Evolutionary conservation across 345 rosid genomes (phyloP).

Genomic region (Hibiscus trionum): DNA sequence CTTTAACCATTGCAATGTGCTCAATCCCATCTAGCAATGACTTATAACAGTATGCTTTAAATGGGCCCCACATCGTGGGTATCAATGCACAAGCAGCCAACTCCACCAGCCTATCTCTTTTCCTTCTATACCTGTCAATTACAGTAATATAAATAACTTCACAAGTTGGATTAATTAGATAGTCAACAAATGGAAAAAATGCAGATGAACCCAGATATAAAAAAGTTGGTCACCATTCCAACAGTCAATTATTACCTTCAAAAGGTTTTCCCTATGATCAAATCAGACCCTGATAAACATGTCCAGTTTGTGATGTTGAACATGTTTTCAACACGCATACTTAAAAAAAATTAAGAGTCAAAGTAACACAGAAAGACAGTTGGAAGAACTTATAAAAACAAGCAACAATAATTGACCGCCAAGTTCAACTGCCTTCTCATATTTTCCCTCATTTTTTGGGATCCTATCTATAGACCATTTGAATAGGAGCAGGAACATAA

Average conservation of each 20-base stretch:
- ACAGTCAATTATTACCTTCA: neutral
- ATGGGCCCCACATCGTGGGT: conserved; percentile 95
- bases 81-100: conserved; percentile 57
- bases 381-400: neutral
- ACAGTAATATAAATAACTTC: neutral
- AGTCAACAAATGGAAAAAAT: neutral
- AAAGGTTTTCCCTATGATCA: neutral
- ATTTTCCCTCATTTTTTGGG: neutral
- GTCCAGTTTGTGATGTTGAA: neutral
- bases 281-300: neutral
- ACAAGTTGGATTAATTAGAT: neutral
- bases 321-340: neutral
- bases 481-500: neutral
- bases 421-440: too few species aligned
- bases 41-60: conserved; percentile 69
- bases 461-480: neutral
- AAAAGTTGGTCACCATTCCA: neutral
- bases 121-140: conserved; percentile 64
- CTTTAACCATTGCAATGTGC: conserved; percentile 98
- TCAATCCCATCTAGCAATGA: conserved; percentile 85
- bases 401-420: neutral
- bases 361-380: neutral
- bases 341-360: neutral
- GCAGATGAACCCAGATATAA: neutral
- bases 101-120: conserved; percentile 75